phyloP scores from a whole-genome alignment of 805 yeast species.

The Barnettozyma californica region DNA sequence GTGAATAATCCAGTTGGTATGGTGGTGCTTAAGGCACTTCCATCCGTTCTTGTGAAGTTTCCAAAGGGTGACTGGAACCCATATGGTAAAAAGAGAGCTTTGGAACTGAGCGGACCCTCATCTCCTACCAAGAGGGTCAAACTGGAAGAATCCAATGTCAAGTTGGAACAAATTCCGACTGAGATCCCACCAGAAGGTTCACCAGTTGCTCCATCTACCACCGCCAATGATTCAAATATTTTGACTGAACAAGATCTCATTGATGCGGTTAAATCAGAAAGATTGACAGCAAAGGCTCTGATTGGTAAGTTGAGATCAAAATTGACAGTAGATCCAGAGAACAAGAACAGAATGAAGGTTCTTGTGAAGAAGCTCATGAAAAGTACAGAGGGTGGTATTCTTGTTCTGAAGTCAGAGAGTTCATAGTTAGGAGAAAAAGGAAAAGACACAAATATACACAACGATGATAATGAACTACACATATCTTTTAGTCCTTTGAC shows the following conservation, averaged over 20 bases:
- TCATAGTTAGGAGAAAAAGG: background rate
- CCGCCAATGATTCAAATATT: constrained; percentile 27
- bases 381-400: constrained; percentile 31
- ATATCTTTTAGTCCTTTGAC: no score
- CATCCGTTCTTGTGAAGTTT: constrained; percentile 54
- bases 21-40: constrained; percentile 61
- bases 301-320: constrained; percentile 56
- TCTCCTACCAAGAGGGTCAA: constrained; percentile 33
- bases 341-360: constrained; percentile 52
- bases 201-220: background rate
- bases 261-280: constrained; percentile 43
- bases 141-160: constrained; percentile 25
- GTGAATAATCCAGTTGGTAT: constrained; percentile 44
- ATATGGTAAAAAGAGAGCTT: constrained; percentile 32
- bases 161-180: constrained; percentile 15
- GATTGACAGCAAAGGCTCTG: constrained; percentile 54
- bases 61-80: constrained; percentile 89
- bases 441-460: background rate
- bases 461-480: background rate
- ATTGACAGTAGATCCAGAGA: constrained; percentile 57
- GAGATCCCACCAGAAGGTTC: constrained; percentile 7
- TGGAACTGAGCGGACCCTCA: constrained; percentile 24
- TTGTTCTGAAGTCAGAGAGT: constrained; percentile 18
- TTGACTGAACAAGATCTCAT: constrained; percentile 65
- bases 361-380: constrained; percentile 54